Conservation (phyloP, 352 stramenopile genomes). For the Globisporangium uncinulatum region DNA sequence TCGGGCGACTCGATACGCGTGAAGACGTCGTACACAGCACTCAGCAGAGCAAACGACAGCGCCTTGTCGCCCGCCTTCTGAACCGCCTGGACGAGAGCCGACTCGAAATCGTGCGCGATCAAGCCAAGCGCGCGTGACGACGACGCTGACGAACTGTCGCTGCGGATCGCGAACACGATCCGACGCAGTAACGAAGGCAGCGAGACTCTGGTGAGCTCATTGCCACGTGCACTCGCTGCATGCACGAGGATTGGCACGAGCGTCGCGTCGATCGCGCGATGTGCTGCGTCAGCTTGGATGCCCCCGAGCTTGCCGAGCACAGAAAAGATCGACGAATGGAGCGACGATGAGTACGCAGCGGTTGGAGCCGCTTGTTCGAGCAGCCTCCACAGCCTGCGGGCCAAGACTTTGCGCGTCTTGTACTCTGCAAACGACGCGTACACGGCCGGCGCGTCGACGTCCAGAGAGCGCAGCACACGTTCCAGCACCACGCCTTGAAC, state of each 20-base stretch:
- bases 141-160: background rate
- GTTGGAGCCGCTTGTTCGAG: constrained; percentile 15
- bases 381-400: constrained; percentile 33
- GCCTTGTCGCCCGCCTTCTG: background rate
- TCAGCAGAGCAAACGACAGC: constrained; percentile 5
- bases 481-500: constrained; percentile 29
- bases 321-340: constrained; percentile 33
- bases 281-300: constrained; percentile 17
- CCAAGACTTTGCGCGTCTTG: constrained; percentile 31
- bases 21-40: constrained; percentile 11
- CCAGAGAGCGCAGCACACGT: constrained; percentile 25
- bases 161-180: constrained; percentile 11
- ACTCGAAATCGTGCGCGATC: constrained; percentile 9
- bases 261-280: constrained; percentile 14
- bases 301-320: constrained; percentile 22
- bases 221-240: constrained; percentile 9
- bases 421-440: constrained; percentile 25
- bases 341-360: constrained; percentile 4
- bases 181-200: constrained; percentile 10
- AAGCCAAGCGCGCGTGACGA: background rate
- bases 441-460: constrained; percentile 5
- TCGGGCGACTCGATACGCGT: constrained; percentile 14
- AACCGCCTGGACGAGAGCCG: constrained; percentile 3
- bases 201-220: background rate
- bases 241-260: constrained; percentile 29